A percentile compares a stretch with the other conserved stretches of the same genome.
These are phyloP conservation scores for Draba incana DNA, from an alignment of 345 rosid species.

Conservation along the genomic window DNA sequence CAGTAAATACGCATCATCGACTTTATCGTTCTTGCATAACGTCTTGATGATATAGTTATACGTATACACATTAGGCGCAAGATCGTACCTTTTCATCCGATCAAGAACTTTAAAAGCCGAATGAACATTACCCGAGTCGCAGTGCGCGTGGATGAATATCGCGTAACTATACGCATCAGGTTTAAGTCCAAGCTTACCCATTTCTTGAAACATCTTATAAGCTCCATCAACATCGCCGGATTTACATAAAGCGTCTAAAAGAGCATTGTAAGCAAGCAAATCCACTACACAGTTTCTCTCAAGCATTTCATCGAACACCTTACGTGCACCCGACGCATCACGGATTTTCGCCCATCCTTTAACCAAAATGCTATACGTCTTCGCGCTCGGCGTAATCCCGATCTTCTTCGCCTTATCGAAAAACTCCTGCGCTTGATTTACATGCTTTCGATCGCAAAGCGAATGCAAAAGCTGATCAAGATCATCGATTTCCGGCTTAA, in stretches of 20 bases:
- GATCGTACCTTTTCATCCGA: constrained; percentile 64
- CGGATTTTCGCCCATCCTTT: constrained; percentile 64
- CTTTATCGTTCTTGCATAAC: constrained; percentile 65
- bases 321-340: constrained; percentile 51
- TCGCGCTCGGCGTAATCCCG: constrained; percentile 46
- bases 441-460: constrained; percentile 70
- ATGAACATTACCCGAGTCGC: constrained; percentile 60
- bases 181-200: constrained; percentile 54
- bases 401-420: constrained; percentile 53
- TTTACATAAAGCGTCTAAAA: constrained; percentile 71
- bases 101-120: constrained; percentile 75
- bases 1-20: constrained; percentile 70
- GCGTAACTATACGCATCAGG: constrained; percentile 72
- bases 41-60: constrained; percentile 76
- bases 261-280: constrained; percentile 67
- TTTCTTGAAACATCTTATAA: constrained; percentile 58
- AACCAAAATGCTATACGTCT: constrained; percentile 68
- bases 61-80: constrained; percentile 74
- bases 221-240: constrained; percentile 68
- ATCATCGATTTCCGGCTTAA: constrained; percentile 63
- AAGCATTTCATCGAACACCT: constrained; percentile 81
- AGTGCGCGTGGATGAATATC: constrained; percentile 69
- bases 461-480: constrained; percentile 64
- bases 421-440: constrained; percentile 58
- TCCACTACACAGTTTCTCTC: constrained; percentile 49